Percentiles rank a stretch among this genome's conserved stretches.
Conservation (phyloP, 371 early-diverging fungal genomes). For the Mortierella sp. region DNA sequence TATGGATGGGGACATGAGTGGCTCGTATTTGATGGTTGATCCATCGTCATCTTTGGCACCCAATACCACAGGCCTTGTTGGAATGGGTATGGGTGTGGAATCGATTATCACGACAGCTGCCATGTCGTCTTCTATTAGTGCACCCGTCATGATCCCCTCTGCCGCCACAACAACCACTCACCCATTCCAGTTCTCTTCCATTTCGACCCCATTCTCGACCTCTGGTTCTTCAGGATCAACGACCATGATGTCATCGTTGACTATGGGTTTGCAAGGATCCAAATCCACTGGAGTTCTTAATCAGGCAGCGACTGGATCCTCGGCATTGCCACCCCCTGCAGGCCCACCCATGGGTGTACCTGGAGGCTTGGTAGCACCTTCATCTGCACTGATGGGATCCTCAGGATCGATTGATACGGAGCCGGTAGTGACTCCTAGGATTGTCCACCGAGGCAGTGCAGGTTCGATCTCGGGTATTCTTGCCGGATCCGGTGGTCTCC, state of each 20-base stretch:
- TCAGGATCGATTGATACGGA: background rate
- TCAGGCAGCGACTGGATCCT: background rate
- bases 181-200: background rate
- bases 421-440: constrained; percentile 25
- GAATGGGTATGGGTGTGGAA: background rate
- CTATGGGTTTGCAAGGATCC: background rate
- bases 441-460: constrained; percentile 35
- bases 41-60: background rate
- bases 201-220: background rate
- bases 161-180: background rate
- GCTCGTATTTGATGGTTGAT: constrained; percentile 34
- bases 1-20: constrained; percentile 34
- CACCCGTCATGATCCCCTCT: constrained; percentile 18
- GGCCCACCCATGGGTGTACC: background rate
- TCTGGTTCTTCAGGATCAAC: background rate
- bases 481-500: background rate
- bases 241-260: background rate
- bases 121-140: background rate
- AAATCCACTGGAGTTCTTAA: background rate
- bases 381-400: background rate
- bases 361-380: constrained; percentile 13
- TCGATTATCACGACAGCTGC: background rate
- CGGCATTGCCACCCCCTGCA: background rate
- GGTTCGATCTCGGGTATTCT: constrained; percentile 25
- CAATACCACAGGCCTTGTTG: background rate